Percentiles rank a stretch among this genome's conserved stretches.
Conservation (phyloP, 2,329 filamentous ascomycete species). For the Xylaria multiplex region DNA sequence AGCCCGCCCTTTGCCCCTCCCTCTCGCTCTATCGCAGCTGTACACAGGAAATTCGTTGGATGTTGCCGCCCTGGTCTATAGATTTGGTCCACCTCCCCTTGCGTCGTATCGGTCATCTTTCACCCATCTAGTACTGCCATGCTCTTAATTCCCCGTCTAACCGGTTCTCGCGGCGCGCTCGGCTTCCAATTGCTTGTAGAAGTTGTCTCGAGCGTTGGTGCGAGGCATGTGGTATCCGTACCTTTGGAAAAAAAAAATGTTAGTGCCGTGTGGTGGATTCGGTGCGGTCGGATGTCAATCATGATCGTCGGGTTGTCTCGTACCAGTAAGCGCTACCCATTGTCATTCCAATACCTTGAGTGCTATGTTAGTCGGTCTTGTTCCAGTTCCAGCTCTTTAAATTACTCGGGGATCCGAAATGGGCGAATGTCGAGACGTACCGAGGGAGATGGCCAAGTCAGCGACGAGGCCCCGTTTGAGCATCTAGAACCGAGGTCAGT, state of each 20-base stretch:
- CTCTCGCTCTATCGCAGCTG: conserved; percentile 37
- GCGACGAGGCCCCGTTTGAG: conserved; percentile 68
- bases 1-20: conserved; percentile 28
- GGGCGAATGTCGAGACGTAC: conserved; percentile 53
- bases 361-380: conserved; percentile 51
- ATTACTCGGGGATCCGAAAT: background rate
- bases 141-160: conserved; percentile 26
- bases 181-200: conserved; percentile 68
- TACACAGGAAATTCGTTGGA: conserved; percentile 25
- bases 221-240: conserved; percentile 72
- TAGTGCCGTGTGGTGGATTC: conserved; percentile 23
- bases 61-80: conserved; percentile 37
- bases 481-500: conserved; percentile 59
- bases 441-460: conserved; percentile 65
- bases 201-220: conserved; percentile 66
- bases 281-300: conserved; percentile 1
- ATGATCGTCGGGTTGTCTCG: conserved; percentile 41
- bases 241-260: conserved; percentile 52
- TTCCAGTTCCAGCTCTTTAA: background rate
- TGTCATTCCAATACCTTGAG: conserved; percentile 61
- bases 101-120: conserved; percentile 1
- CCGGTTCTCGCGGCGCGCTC: conserved; percentile 57
- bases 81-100: conserved; percentile 13
- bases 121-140: background rate
- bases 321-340: conserved; percentile 70